Percentiles rank a stretch among this genome's conserved stretches.
phyloP scores from a whole-genome alignment of 2,329 filamentous ascomycete species.

The Aspergillus sp. region DNA sequence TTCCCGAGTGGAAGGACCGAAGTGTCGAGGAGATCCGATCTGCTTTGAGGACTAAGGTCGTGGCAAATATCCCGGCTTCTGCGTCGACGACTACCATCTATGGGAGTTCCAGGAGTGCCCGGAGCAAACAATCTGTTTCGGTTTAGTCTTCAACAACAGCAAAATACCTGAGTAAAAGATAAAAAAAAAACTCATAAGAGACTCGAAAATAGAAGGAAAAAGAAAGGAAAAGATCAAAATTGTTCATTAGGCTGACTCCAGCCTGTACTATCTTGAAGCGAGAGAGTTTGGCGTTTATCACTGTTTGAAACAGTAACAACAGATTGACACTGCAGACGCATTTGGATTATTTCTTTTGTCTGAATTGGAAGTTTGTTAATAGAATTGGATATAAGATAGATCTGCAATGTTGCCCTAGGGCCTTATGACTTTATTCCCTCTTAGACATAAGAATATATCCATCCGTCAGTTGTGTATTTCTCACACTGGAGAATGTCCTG shows the following conservation, averaged over 20 bases:
- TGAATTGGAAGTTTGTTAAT: no score
- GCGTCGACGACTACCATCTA: conserved; percentile 13
- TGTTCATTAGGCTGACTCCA: conserved; percentile 1
- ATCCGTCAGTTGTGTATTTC: no score
- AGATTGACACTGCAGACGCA: neutral
- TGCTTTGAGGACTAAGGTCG: conserved; percentile 33
- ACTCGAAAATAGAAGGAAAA: neutral
- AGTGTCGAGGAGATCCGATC: conserved; percentile 42
- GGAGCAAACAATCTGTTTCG: conserved; percentile 15
- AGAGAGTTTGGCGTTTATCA: conserved; percentile 17
- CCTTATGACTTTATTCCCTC: no score
- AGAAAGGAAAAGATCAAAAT: conserved; percentile 7
- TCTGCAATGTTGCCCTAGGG: no score
- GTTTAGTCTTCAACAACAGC: conserved; percentile 1
- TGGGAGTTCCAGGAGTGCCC: conserved; percentile 11
- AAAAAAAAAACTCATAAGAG: neutral
- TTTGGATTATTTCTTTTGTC: neutral
- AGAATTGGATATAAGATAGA: no score
- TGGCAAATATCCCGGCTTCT: conserved; percentile 15
- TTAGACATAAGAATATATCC: no score
- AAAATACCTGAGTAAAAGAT: neutral
- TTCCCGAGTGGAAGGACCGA: conserved; percentile 43
- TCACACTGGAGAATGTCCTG: no score
- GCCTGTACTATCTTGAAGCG: neutral
- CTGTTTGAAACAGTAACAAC: neutral